Percentiles rank a stretch among this genome's conserved stretches.
Evolutionary conservation across 305 asterid genomes (phyloP).

Genomic region (Plantago coronopus): DNA sequence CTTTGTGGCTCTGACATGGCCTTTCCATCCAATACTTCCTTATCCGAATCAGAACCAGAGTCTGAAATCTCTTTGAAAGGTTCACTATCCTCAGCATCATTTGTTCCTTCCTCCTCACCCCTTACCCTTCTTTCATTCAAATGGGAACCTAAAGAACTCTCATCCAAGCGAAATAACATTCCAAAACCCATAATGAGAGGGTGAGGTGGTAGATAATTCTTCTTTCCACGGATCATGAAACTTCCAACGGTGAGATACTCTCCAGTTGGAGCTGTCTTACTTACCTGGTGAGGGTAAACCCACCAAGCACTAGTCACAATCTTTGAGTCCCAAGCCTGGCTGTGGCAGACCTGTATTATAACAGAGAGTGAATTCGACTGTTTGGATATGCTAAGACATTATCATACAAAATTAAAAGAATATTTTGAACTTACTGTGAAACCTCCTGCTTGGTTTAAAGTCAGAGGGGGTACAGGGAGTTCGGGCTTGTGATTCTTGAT

Average conservation of each 20-base stretch:
- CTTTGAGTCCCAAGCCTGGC: conserved; percentile 99
- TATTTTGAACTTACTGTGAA: conserved; percentile 59
- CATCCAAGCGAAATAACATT: conserved; percentile 86
- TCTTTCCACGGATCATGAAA: conserved; percentile 98
- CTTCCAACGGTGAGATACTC: conserved; percentile 97
- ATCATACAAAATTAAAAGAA: conserved; percentile 12
- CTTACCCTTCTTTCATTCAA: conserved; percentile 93
- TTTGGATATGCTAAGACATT: not conserved
- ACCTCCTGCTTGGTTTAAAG: conserved; percentile 94
- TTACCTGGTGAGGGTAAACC: conserved; percentile 96
- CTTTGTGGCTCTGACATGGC: conserved; percentile 33
- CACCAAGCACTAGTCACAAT: conserved; percentile 99
- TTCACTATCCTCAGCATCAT: conserved; percentile 53
- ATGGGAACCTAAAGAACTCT: conserved; percentile 95
- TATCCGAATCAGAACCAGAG: conserved; percentile 69
- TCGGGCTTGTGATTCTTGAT: conserved; percentile 95
- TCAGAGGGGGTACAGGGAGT: conserved; percentile 83
- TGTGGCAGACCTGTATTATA: conserved; percentile 77
- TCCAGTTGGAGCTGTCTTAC: conserved; percentile 97
- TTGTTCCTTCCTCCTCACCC: conserved; percentile 87
- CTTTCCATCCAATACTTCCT: conserved; percentile 46
- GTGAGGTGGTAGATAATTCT: conserved; percentile 92
- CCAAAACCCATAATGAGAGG: conserved; percentile 99
- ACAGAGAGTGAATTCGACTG: conserved; percentile 15
- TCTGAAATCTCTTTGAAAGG: conserved; percentile 56